Base-by-base conservation (phyloP, 805 yeast species). In the Pichia nakasei region DNA sequence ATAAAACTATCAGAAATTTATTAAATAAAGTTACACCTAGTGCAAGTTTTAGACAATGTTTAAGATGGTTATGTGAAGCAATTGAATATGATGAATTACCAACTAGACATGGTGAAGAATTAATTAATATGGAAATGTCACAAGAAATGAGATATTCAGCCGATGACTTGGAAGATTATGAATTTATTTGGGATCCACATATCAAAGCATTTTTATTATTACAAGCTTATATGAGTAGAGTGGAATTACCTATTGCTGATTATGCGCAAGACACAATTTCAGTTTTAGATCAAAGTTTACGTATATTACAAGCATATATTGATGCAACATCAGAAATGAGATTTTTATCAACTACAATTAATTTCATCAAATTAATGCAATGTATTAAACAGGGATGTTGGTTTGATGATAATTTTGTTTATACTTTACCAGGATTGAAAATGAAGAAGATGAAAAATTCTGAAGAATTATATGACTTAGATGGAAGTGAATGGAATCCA, bases 231-330 rank as follows among this genome's bases (percentile, higher is more conserved):
- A 76, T 85, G 73, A 66, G 76, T 32, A 65, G 88, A 39, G 67
- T 78, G 6, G 93, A 85, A 47, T 67, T 93, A 39, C 98, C 97
- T 2, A 85, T 93, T 56, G 94, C 95, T 0, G 99, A 93, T 68
- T 93, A 93, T 59, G 71, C 83, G 9, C 97, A 91, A 58, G 98
- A 93, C 62, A 88, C 96, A 0, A 78, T 88, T 13, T 81, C 97
- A 0, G 95, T 93, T 9, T 67, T 93, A 45, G 99, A 94, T 57
- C 98, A 93, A 65, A 79, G 95, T 8, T 68, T 93, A 56, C 95
- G 98, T 75, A 82, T 93, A 49, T 65, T 89, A 43, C 98, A 93
- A 59, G 97, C 97, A 0, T 82, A 76, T 52, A 81, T 91, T 47
- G 99, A 93, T 63, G 86, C 85, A 19, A 80, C 93, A 1, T 78